Evolutionary conservation across 2,329 filamentous ascomycete genomes (phyloP), one percentile per base, ranked within the genome.

Genomic region (Botrytis pseudocinerea): DNA sequence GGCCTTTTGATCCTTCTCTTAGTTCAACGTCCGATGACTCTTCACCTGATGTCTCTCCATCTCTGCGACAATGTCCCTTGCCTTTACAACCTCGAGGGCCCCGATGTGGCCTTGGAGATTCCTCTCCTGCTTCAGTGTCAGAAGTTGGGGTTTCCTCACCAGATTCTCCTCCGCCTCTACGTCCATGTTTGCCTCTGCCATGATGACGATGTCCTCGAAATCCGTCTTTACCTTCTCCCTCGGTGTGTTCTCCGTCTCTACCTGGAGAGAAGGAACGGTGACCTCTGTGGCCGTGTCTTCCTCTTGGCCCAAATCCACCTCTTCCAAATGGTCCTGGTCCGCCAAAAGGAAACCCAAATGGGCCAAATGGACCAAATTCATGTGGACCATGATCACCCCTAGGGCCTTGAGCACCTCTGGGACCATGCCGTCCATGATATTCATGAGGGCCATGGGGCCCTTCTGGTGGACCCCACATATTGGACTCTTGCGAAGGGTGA

Each of bases 201-300:
- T 76, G 35, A 82, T 83, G 20, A 79, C 77, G 73, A 84, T 84
- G 75, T 83, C 82, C 72, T 72, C 51, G 32, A 22, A 28, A 48
- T 48, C 66, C 73, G 61, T 78, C 76, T 42, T 42, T 70, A 44
- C 40, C 69, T 62, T 76, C 75, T 2, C 66, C 69, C 38, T 74
- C 75, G 14, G 44, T 59, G 14, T 69, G 48, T 22, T 80, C 76
- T 35, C 76, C 76, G 64, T 78, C 76, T 62, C 76, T 73, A 64
- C 76, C 75, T 61, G 71, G 74, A 65, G 66, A 74, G 75, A 38
- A 74, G 69, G 61, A 62, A 72, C 75, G 71, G 70, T 75, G 71
- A 74, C 75, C 74, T 76, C 75, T 74, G 54, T 74, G 74, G 73
- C 75, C 75, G 46, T 74, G 74, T 74, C 76, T 75, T 32, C 59